phyloP scores from a whole-genome alignment of 1,139 yeast species.

The Taphrina communis region DNA sequence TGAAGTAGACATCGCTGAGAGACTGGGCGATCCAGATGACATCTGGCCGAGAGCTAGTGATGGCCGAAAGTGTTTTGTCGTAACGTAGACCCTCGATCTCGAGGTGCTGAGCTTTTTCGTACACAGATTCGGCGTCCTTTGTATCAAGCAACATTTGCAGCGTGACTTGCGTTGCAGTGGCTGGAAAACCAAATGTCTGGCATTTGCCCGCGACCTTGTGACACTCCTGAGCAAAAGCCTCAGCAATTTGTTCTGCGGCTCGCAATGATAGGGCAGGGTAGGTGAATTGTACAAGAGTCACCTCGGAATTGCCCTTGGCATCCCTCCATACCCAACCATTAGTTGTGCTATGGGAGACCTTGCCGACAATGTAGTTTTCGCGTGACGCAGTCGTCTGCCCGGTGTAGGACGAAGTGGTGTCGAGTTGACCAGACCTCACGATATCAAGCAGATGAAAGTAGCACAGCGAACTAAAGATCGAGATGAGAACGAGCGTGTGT shows the following conservation, averaged over 20 bases:
- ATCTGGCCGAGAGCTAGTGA: constrained; percentile 27
- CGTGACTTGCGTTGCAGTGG: constrained; percentile 33
- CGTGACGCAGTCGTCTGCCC: constrained; percentile 29
- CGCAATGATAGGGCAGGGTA: constrained; percentile 23
- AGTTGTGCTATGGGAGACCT: constrained; percentile 15
- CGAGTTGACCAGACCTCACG: constrained; percentile 52
- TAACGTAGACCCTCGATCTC: constrained; percentile 23
- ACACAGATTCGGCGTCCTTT: constrained; percentile 4
- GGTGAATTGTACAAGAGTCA: constrained; percentile 33
- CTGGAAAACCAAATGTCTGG: constrained; percentile 28
- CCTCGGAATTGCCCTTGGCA: constrained; percentile 30
- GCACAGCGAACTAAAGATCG: constrained; percentile 78
- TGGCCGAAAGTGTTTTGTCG: constrained; percentile 29
- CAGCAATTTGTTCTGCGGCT: constrained; percentile 5
- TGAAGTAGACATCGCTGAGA: constrained; percentile 38
- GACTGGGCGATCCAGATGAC: constrained; percentile 39
- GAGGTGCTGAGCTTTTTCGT: constrained; percentile 15
- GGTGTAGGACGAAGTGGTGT: constrained; percentile 29
- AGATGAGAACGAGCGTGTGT: constrained; percentile 77
- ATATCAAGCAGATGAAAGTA: constrained; percentile 83
- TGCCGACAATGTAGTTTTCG: constrained; percentile 24
- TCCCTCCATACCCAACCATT: constrained; percentile 19
- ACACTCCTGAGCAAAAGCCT: constrained; percentile 27
- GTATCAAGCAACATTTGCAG: constrained; percentile 19
- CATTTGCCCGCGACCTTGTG: constrained; percentile 17